Conservation (phyloP, 78 protist species). For the Dictyostelium brefeldianum region DNA sequence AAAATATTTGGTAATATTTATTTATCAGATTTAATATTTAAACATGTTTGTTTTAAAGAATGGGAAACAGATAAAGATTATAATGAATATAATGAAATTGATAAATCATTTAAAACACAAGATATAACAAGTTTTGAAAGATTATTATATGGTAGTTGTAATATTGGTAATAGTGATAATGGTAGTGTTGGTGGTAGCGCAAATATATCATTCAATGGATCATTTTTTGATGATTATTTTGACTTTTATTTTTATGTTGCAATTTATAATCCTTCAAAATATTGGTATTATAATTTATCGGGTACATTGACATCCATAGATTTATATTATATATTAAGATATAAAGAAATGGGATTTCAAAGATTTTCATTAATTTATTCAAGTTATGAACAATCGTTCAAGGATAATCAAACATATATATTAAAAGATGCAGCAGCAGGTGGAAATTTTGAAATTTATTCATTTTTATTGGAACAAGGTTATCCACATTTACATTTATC, state of each 20-base stretch:
- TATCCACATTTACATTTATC: too few species aligned
- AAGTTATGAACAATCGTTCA: neutral
- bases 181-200: neutral
- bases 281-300: neutral
- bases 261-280: neutral
- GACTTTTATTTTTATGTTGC: neutral
- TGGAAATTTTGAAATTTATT: neutral
- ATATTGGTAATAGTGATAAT: neutral
- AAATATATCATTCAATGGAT: neutral
- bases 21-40: too few species aligned
- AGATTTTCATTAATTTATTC: neutral
- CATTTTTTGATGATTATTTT: neutral
- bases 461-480: neutral
- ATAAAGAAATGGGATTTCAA: neutral
- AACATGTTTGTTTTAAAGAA: too few species aligned
- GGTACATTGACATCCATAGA: neutral
- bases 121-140: neutral
- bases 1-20: too few species aligned
- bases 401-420: neutral
- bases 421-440: neutral
- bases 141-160: too few species aligned
- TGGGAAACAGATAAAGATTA: neutral
- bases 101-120: neutral
- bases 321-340: neutral
- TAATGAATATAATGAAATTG: neutral